Evolutionary conservation across 441 rosid genomes (phyloP).

Genomic region (Brassica balearica): DNA sequence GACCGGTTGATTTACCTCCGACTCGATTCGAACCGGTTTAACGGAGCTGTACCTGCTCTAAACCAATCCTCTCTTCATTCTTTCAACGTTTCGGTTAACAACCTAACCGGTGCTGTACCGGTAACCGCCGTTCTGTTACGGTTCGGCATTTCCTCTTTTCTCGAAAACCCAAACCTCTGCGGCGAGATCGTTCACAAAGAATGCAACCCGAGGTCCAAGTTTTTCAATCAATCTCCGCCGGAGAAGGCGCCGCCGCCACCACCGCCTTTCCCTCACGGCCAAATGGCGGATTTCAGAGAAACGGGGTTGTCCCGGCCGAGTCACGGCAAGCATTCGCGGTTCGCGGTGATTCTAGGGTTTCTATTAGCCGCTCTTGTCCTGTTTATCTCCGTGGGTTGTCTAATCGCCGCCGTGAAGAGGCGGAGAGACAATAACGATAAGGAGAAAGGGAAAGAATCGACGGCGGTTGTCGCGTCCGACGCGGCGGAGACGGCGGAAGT

Average conservation of each 20-base stretch:
- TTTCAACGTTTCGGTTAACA: constrained; percentile 79
- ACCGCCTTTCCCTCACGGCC: constrained; percentile 55
- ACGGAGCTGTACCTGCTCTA: constrained; percentile 70
- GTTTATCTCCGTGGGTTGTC: constrained; percentile 54
- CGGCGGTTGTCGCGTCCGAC: constrained; percentile 37
- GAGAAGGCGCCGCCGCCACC: constrained; percentile 40
- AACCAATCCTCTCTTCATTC: constrained; percentile 72
- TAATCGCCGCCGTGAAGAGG: constrained; percentile 53
- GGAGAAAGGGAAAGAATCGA: constrained; percentile 41
- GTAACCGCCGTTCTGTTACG: constrained; percentile 64
- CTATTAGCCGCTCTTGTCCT: constrained; percentile 55
- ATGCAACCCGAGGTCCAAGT: constrained; percentile 66
- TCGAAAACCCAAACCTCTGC: constrained; percentile 75
- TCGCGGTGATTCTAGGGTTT: constrained; percentile 65
- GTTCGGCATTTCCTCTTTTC: constrained; percentile 62
- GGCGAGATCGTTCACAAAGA: constrained; percentile 89
- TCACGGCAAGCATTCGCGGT: constrained; percentile 50
- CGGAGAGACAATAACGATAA: constrained; percentile 42
- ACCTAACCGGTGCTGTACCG: constrained; percentile 78
- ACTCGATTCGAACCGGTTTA: constrained; percentile 68
- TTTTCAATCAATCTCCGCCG: constrained; percentile 57
- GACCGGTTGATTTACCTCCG: constrained; percentile 67
- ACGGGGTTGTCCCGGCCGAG: constrained; percentile 50
- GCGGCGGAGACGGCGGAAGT: constrained; percentile 51
- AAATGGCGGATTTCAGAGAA: constrained; percentile 62